phyloP scores from a whole-genome alignment of 2,329 filamentous ascomycete genomes.

The Aspergillus glaucus region DNA sequence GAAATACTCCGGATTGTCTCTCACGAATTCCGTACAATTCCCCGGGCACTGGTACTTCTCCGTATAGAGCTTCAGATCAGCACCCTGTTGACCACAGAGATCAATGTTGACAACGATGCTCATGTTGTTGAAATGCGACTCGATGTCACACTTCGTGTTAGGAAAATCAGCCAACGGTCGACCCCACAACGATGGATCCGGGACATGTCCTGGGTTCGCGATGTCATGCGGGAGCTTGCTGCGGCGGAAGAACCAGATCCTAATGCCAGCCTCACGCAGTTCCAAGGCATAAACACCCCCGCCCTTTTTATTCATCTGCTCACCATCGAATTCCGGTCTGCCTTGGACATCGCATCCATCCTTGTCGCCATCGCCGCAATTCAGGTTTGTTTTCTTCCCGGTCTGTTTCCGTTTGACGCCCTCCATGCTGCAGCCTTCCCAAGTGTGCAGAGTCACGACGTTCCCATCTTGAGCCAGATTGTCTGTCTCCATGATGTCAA shows the following conservation, averaged over 20 bases:
- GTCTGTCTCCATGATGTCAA: background rate
- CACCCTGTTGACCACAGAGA: slow-evolving; percentile 51
- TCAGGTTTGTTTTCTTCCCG: background rate
- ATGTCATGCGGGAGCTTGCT: background rate
- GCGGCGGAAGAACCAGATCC: background rate
- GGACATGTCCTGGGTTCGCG: background rate
- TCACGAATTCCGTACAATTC: slow-evolving; percentile 14
- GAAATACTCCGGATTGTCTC: background rate
- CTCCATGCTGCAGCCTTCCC: background rate
- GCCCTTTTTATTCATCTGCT: background rate
- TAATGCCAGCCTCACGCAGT: background rate
- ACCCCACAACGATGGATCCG: background rate
- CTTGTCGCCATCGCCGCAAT: background rate
- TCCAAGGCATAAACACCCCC: background rate
- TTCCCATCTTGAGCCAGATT: background rate
- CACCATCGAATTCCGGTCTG: background rate
- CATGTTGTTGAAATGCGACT: slow-evolving; percentile 53
- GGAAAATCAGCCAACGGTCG: background rate
- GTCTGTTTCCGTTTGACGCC: background rate
- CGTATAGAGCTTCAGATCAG: slow-evolving; percentile 13
- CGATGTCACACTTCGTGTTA: slow-evolving; percentile 51
- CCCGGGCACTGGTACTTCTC: slow-evolving; percentile 33
- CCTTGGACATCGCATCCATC: background rate
- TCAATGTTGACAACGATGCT: slow-evolving; percentile 58
- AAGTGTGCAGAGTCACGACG: background rate